These are phyloP conservation scores for Dactylellina drechsleri DNA, from an alignment of 2,329 filamentous ascomycete genomes.

Conservation along the genomic window DNA sequence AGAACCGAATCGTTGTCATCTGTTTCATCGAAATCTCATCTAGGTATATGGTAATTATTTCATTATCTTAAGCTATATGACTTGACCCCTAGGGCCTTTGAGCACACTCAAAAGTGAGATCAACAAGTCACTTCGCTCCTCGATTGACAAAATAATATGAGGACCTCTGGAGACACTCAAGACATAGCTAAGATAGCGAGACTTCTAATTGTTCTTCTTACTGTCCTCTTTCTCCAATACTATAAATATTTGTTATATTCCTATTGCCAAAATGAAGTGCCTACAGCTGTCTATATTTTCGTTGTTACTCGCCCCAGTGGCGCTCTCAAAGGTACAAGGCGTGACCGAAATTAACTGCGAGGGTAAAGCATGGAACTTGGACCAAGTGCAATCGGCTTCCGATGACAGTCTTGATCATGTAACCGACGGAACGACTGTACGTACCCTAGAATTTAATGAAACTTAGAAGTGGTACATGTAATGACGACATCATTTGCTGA, in stretches of 20 bases:
- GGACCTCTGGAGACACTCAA: too few relatives aligned
- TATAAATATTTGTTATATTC: too few relatives aligned
- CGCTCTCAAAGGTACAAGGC: conserved; percentile 43
- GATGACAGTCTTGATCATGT: conserved; percentile 55
- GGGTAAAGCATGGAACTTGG: conserved; percentile 36
- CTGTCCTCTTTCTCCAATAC: too few relatives aligned
- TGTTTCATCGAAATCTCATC: conserved; percentile 34
- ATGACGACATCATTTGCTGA: conserved; percentile 7
- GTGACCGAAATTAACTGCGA: conserved; percentile 52
- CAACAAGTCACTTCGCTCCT: too few relatives aligned
- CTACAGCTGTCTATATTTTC: conserved; percentile 10
- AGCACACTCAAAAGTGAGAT: too few relatives aligned
- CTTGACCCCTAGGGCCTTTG: neutral
- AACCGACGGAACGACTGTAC: conserved; percentile 54
- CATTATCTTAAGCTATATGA: neutral
- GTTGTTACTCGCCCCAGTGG: conserved; percentile 26
- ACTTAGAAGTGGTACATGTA: neutral
- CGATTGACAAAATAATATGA: too few relatives aligned
- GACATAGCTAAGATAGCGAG: too few relatives aligned
- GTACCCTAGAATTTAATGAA: too few relatives aligned
- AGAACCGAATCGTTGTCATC: conserved; percentile 3
- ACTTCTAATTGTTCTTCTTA: too few relatives aligned
- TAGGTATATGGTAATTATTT: neutral
- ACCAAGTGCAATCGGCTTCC: conserved; percentile 54
- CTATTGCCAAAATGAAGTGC: too few relatives aligned